Base-by-base conservation (phyloP, 2,329 filamentous ascomycete species). In the Apiospora kogelbergensis region DNA sequence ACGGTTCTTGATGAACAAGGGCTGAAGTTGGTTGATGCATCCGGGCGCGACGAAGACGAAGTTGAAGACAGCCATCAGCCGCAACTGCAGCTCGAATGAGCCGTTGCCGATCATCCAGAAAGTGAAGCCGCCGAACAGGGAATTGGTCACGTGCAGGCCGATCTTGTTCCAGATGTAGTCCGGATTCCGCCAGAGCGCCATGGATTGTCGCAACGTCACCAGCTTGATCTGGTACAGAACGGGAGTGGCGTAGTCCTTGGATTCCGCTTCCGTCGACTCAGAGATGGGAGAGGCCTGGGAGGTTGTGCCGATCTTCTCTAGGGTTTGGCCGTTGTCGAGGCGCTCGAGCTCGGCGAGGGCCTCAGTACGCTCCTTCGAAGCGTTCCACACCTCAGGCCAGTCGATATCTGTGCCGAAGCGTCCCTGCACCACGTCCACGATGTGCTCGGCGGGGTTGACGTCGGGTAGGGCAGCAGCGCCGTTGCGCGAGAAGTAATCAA, bases 51-150 rank as follows among this genome's bases (percentile, higher is more conserved):
- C 83, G 13, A 91, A 79, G 66, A 91, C 84, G 71, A 90, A 86
- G 30, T 93, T 74, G 79, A 92, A 93, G 67, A 82, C 80, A 0
- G 91, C 91, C 83, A 95, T 95, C 87, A 94, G 90, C 73, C 91
- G 87, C 79, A 93, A 89, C 76, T 94, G 91, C 85, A 94, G 89
- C 74, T 92, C 91, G 13, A 86, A 84, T 60, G 92, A 82, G 0
- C 84, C 86, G 77, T 90, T 84, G 1, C 89, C 90, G 3, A 93
- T 85, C 73, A 90, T 83, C 83, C 86, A 94, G 81, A 93, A 94
- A 4, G 91, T 93, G 80, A 93, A 94, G 24, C 91, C 91, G 79
- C 93, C 93, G 84, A 94, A 93, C 77, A 94, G 89, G 20, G 90
- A 92, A 57, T 92, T 84, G 70, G 93, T 86, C 68, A 93, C 87